Base-by-base conservation (phyloP, 2,329 filamentous ascomycete genomes). In the Orbilia javanica region DNA sequence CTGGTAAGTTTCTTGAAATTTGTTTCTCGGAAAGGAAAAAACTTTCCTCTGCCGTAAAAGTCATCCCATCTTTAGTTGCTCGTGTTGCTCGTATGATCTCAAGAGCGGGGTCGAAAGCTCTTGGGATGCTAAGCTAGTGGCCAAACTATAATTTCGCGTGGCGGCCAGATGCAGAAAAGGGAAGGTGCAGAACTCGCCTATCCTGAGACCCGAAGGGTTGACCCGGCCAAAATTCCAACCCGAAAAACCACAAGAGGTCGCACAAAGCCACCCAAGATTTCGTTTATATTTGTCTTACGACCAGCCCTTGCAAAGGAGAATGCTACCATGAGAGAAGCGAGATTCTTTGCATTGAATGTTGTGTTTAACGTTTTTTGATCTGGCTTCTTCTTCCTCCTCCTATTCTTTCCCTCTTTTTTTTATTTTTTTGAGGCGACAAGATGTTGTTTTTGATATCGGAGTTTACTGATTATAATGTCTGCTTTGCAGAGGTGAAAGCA, bases 401-500 rank as follows among this genome's bases (percentile, higher is more conserved):
- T n/a, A n/a, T n/a, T n/a, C n/a, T n/a, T n/a, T n/a, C n/a, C n/a
- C n/a, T n/a, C n/a, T n/a, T n/a, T n/a, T n/a, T n/a, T n/a, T n/a
- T n/a, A n/a, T n/a, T 20, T 52, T 55, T 20, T 57, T 18, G 25
- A 39, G 55, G 55, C n/a, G 34, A 34, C 64, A 60, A 22, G 60
- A 73, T 73, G 53, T 52, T 79, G 52, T 74, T 79, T 29, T 31
- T 74, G 27, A 79, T 79, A 72, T 67, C 67, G 20, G 75, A 70
- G 36, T 74, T 78, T 75, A 71, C 66, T 71, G 74, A 79, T 42
- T 71, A 74, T 42, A 66, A 72, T 57, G 1, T 72, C 63, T 79
- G 69, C 74, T 79, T 80, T 78, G 78, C 79, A 79, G 67, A 80
- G 42, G 60, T 71, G 34, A 79, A 79, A 48, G 75, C 75, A 63